These are phyloP conservation scores for Diplodia seriata DNA, from an alignment of 2,329 filamentous ascomycete genomes.

Conservation along the genomic window DNA sequence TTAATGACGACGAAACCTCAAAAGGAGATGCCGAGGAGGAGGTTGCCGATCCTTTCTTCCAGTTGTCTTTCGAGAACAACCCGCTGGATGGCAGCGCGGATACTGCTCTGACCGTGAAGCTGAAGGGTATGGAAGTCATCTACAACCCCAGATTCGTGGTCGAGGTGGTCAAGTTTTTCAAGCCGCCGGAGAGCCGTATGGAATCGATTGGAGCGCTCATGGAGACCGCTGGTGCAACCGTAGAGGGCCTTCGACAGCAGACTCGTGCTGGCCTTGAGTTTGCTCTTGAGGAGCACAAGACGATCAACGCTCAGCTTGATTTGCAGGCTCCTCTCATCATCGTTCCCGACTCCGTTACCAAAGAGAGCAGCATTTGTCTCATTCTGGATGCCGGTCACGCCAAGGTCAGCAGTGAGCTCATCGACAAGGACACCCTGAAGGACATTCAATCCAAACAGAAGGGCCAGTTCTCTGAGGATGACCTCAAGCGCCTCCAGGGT, in stretches of 20 bases:
- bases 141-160: slow-evolving; percentile 96
- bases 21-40: slow-evolving; percentile 54
- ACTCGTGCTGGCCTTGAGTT: slow-evolving; percentile 96
- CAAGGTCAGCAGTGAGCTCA: slow-evolving; percentile 90
- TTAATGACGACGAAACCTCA: slow-evolving; percentile 55
- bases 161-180: slow-evolving; percentile 92
- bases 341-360: slow-evolving; percentile 88
- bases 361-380: slow-evolving; percentile 80
- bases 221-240: slow-evolving; percentile 93
- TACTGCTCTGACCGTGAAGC: slow-evolving; percentile 84
- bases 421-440: slow-evolving; percentile 87
- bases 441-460: slow-evolving; percentile 91
- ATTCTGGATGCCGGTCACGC: slow-evolving; percentile 97
- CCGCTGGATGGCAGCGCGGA: slow-evolving; percentile 93
- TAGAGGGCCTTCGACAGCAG: slow-evolving; percentile 93
- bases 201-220: slow-evolving; percentile 96
- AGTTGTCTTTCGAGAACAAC: slow-evolving; percentile 91
- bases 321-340: slow-evolving; percentile 96
- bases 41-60: slow-evolving; percentile 82
- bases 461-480: slow-evolving; percentile 84
- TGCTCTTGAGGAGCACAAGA: slow-evolving; percentile 96
- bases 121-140: slow-evolving; percentile 95
- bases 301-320: slow-evolving; percentile 93
- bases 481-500: slow-evolving; percentile 85
- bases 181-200: slow-evolving; percentile 95